Base-by-base conservation (phyloP, 129 eudicot species). In the Pulicaria dysenterica region DNA sequence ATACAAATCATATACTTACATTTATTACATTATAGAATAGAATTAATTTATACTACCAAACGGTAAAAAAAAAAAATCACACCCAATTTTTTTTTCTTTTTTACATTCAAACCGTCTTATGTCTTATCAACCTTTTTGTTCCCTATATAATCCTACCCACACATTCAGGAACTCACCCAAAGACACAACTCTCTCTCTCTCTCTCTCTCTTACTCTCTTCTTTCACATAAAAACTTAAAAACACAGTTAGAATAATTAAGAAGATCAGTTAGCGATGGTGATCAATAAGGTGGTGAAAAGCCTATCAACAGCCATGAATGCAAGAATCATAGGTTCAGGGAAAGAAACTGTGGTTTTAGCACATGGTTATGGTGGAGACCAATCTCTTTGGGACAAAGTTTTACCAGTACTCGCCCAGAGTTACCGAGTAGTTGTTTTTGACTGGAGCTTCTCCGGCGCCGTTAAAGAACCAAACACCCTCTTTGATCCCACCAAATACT, bases 361-460 rank as follows among this genome's bases (percentile, higher is more conserved):
- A 15, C 98, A 92, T 79, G 98, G 98, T 9, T 92, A 70, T 69
- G 98, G 98, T 6, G 86, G 86, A 48, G 96, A 92, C 62, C 96
- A 92, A 69, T 83, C 96, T 67, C 44, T 87, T 68, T 92, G 98
- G 98, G 96, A 89, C 81, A 85, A 87, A 58, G 59, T 92, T 39
- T 19, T 80, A 12, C 89, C 90, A 12, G 16, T 78, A 39, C 72
- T 70, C 45, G 38, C 81, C 43, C 77, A 82, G 24, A 50, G n/a
- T 6, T 66, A 83, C 84, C 77, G 74, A 40, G 82, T 92, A 36
- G 60, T 92, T 15, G 68, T 83, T 69, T 89, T 92, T 50, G 98
- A 92, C 64, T 92, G 98, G 98, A 53, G 87, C 46, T 92, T 92
- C 56, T 87, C 96, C 1, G 96, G 98, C 15, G 84, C 95, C 42